Conservation (phyloP, 176 grass and related monocot genomes). For the Carex parvula region DNA sequence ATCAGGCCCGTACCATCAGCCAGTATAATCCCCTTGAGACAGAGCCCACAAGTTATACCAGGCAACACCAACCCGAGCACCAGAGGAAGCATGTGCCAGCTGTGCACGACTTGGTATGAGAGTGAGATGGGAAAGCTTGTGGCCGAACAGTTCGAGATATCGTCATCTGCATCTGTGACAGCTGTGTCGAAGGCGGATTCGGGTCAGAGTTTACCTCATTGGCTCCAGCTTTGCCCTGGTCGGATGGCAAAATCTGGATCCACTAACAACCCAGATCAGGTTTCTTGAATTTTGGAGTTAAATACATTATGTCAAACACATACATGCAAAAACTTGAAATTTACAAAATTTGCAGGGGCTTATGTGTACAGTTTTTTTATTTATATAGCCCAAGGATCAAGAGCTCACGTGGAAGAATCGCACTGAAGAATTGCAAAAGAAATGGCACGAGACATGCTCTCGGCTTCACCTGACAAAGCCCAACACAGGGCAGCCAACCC, state of each 20-base stretch:
- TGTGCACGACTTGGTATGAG: constrained; percentile 56
- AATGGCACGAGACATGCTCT: constrained; percentile 60
- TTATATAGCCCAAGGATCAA: constrained; percentile 58
- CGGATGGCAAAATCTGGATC: constrained; percentile 36
- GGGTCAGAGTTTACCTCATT: constrained; percentile 51
- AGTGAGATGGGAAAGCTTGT: constrained; percentile 53
- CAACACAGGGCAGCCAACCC: constrained; percentile 25
- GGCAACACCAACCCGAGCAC: background rate
- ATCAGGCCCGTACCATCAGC: constrained; percentile 11
- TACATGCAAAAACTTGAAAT: background rate
- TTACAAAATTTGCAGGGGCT: background rate
- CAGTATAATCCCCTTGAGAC: constrained; percentile 11
- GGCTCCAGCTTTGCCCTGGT: constrained; percentile 54
- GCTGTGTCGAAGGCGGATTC: constrained; percentile 11
- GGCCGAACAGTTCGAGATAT: constrained; percentile 31
- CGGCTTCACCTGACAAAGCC: constrained; percentile 33
- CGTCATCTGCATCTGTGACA: constrained; percentile 5
- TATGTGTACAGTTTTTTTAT: background rate
- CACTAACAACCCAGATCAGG: background rate
- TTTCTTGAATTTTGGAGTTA: background rate
- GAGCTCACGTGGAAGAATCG: constrained; percentile 51
- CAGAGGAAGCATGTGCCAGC: constrained; percentile 42
- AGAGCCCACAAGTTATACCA: background rate
- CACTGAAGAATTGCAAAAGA: constrained; percentile 63
- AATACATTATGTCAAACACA: background rate